Evolutionary conservation across 2,329 filamentous ascomycete species (phyloP).

Genomic region (Colletotrichum tanaceti): DNA sequence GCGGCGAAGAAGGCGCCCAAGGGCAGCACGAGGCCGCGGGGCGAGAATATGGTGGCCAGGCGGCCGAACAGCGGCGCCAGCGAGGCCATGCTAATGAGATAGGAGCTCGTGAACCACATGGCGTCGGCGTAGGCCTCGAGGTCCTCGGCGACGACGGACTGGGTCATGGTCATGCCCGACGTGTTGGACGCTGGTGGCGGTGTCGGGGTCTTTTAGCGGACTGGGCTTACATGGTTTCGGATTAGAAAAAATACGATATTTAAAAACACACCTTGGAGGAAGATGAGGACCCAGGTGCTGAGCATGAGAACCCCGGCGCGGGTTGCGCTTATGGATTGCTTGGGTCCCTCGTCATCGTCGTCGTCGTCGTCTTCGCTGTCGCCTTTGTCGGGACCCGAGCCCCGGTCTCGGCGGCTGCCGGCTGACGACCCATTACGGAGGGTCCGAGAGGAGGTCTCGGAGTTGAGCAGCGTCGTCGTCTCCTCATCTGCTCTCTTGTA

Average conservation of each 20-base stretch:
- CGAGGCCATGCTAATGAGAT: slow-evolving; percentile 71
- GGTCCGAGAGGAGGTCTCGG: slow-evolving; percentile 36
- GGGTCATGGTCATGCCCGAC: slow-evolving; percentile 83
- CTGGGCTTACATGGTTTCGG: slow-evolving; percentile 11
- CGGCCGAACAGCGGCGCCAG: slow-evolving; percentile 78
- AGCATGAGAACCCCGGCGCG: slow-evolving; percentile 60
- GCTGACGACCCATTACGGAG: slow-evolving; percentile 30
- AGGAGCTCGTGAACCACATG: slow-evolving; percentile 85
- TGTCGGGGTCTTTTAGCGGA: slow-evolving; percentile 16
- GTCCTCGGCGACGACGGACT: slow-evolving; percentile 80
- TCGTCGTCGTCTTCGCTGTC: slow-evolving; percentile 19
- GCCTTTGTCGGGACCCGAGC: slow-evolving; percentile 27
- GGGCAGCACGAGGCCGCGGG: slow-evolving; percentile 72
- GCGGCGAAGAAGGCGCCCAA: slow-evolving; percentile 68
- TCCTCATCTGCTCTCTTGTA: neutral
- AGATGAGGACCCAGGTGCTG: slow-evolving; percentile 68
- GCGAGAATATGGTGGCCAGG: slow-evolving; percentile 78
- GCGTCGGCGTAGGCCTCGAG: slow-evolving; percentile 78
- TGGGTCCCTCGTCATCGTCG: slow-evolving; percentile 35
- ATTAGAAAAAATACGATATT: neutral
- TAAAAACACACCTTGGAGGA: slow-evolving; percentile 64
- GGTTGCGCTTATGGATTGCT: slow-evolving; percentile 44
- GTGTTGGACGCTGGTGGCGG: slow-evolving; percentile 71
- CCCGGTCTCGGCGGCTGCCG: slow-evolving; percentile 16
- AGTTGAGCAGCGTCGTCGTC: slow-evolving; percentile 39